Evolutionary conservation across 2,329 filamentous ascomycete genomes (phyloP), one percentile per base, ranked within the genome.

Genomic region (Cladosporium sp.): DNA sequence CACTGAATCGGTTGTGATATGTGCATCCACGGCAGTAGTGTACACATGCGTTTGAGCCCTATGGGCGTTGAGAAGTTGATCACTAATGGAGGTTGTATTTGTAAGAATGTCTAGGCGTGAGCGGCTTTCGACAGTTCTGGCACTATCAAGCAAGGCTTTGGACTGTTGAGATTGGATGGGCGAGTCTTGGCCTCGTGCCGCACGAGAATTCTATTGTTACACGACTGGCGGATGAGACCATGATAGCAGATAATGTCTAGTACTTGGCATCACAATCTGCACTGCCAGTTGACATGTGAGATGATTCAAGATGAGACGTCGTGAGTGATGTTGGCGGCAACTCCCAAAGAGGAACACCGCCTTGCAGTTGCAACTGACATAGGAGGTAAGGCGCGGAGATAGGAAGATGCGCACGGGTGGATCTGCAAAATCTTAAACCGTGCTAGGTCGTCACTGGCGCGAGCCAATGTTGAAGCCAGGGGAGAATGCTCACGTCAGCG

Each of bases 301-400:
- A 45, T 7, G 25, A n/a, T n/a, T 22, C 19, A 37, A 25, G 7
- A 28, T 54, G 51, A 54, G 25, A 12, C 11, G n/a, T 17, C 9
- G 17, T 54, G 51, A 54, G 51, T 34, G 25, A 54, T 43, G 30
- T 7, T 19, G 7, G 51, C 51, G 51, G 51, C 39, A 55, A 36
- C 39, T 45, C 39, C 43, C 39, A 25, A 45, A 22, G 14, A n/a
- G 40, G 51, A 22, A 45, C 25, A 37, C 39, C 28, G 39, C 39
- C 5, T 5, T 14, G 7, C 30, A 11, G 5, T 34, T 12, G 30
- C 30, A 34, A 11, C 30, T 34, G 3, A 8, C 30, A 34, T 5
- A 34, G 30, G 30, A 34, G 30, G 30, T 34, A 34, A 34, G 30
- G 30, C 30, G n/a, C 43, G 43, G 43, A 47, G 43, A 47, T 47